A percentile compares a stretch with the other conserved stretches of the same genome.
These are phyloP conservation scores for Arthrobotrys musiformis DNA, from an alignment of 2,329 filamentous ascomycete genomes.

Conservation along the genomic window DNA sequence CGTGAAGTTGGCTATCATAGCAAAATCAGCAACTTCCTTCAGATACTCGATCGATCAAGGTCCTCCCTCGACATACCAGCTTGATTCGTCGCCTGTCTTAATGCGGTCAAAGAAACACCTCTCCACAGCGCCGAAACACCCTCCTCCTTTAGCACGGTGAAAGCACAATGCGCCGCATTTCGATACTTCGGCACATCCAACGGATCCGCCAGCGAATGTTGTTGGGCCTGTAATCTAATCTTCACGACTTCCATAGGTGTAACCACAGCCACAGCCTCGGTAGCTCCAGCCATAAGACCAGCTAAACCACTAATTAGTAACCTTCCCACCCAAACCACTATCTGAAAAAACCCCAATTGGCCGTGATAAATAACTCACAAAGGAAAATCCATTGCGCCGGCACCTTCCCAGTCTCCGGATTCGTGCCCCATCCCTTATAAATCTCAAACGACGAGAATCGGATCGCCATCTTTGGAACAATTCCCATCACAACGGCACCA, in stretches of 20 bases:
- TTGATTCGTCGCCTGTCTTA: conserved; percentile 96
- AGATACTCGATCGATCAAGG: background rate
- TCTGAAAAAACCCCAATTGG: too few relatives aligned
- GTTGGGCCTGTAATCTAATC: conserved; percentile 96
- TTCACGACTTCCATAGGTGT: conserved; percentile 99
- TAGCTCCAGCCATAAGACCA: conserved; percentile 90
- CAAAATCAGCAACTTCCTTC: background rate
- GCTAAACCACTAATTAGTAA: conserved; percentile 65
- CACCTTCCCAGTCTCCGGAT: conserved; percentile 74
- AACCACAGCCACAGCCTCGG: conserved; percentile 94
- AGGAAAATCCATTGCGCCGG: conserved; percentile 78
- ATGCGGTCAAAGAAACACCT: conserved; percentile 89
- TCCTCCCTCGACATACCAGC: conserved; percentile 67
- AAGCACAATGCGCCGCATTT: conserved; percentile 70
- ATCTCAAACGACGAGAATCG: conserved; percentile 96
- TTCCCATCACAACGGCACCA: conserved; percentile 94
- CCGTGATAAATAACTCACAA: conserved; percentile 65
- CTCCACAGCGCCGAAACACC: conserved; percentile 88
- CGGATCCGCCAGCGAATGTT: conserved; percentile 97
- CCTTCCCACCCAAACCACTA: background rate
- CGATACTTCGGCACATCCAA: conserved; percentile 84
- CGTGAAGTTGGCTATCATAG: conserved; percentile 78
- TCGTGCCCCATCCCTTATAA: conserved; percentile 85
- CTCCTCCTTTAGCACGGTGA: conserved; percentile 92
- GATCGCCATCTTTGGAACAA: conserved; percentile 99